Evolutionary conservation across 1,284 basidiomycete genomes (phyloP), one percentile per base, ranked within the genome.

Genomic region (Paramarasmius palmivorus): DNA sequence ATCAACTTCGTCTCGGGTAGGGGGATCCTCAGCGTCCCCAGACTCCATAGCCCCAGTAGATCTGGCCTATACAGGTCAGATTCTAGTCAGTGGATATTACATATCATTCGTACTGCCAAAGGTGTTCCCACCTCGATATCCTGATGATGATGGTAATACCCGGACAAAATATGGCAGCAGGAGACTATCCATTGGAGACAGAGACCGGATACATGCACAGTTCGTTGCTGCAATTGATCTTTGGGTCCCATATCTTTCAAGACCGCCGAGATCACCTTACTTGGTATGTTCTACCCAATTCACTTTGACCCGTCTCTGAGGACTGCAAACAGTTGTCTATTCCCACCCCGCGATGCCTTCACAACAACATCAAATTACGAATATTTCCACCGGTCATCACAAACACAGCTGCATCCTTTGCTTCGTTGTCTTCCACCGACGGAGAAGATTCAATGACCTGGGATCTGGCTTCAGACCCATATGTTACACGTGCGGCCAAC

Each of bases 181-280:
- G 53, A 75, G 86, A 50, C 60, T 72, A 6, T 87, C 86, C n/a
- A 60, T 88, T 44, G 68, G 74, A 35, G 86, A 88, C 51, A 77
- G 77, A 50, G 79, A 74, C 53, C 73, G 70, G 40, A 72, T 81
- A 38, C 84, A 46, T 17, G 25, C 44, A 9, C 44, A 89, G 50
- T 90, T 90, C 64, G 86, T 91, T 84, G 89, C 85, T 23, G 88
- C 83, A 7, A 79, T 91, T 54, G 85, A 88, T 53, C 75, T 90
- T 65, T 83, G 81, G 78, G 78, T 86, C n/a, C 89, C 88, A 7
- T 88, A 81, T 56, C 65, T 81, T 22, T 82, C 81, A 2, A 76
- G 71, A 53, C 88, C 88, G 29, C 86, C 88, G 10, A 76, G 79
- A 54, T 82, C 82, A 25, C 88, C 88, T 15, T 91, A 82, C 68